Evolutionary conservation across 768 basidiomycete genomes (phyloP).

Genomic region (Termitomyces sp.): DNA sequence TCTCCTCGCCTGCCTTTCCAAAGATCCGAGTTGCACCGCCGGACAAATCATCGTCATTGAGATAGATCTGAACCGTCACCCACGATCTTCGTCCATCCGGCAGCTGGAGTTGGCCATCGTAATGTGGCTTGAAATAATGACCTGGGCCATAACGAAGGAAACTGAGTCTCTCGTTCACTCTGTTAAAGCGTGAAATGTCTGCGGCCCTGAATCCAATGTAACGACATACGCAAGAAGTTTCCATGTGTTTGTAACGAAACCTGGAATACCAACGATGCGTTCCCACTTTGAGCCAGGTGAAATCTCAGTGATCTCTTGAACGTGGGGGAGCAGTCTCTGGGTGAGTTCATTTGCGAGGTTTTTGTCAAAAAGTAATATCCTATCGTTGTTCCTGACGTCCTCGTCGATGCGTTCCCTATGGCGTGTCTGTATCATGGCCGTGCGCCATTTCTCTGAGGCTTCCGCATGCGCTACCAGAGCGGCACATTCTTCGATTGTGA

Average conservation of each 20-base stretch:
- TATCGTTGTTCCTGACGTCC: conserved; percentile 30
- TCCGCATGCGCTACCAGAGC: conserved; percentile 23
- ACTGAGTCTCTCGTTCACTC: conserved; percentile 38
- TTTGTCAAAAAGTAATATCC: conserved; percentile 25
- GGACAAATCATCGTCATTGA: conserved; percentile 30
- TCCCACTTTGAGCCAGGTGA: conserved; percentile 23
- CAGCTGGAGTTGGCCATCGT: conserved; percentile 29
- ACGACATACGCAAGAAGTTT: conserved; percentile 25
- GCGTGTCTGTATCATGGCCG: conserved; percentile 24
- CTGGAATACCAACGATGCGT: conserved; percentile 22
- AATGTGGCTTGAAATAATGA: conserved; percentile 34
- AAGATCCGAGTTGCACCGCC: conserved; percentile 39
- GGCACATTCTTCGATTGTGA: conserved; percentile 30
- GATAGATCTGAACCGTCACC: conserved; percentile 41
- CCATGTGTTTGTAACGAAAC: conserved; percentile 26
- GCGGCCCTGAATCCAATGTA: neutral
- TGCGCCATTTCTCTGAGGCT: conserved; percentile 23
- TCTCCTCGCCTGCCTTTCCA: conserved; percentile 13
- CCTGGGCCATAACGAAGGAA: conserved; percentile 40
- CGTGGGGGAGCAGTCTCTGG: conserved; percentile 25
- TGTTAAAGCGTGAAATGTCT: conserved; percentile 7
- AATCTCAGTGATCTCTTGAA: conserved; percentile 26
- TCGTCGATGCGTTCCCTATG: conserved; percentile 20
- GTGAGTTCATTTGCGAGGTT: conserved; percentile 22
- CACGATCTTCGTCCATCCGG: conserved; percentile 31